phyloP scores from a whole-genome alignment of 2,329 filamentous ascomycete genomes.

The Cladophialophora immunda region DNA sequence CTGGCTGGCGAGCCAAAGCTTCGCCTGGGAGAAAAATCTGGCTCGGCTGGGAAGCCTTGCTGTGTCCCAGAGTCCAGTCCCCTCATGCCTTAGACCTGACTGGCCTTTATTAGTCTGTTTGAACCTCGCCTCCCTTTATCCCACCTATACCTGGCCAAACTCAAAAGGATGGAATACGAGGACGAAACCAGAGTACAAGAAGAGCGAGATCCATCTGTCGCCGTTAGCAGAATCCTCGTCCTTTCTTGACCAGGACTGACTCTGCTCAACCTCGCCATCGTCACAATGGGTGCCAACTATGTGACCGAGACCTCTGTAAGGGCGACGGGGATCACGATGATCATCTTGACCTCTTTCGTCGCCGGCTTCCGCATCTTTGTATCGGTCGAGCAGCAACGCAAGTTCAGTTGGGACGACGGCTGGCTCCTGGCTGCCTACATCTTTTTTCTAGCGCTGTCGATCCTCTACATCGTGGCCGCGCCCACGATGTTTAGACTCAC shows the following conservation, averaged over 20 bases:
- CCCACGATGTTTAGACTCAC: constrained; percentile 6
- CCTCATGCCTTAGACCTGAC: constrained; percentile 4
- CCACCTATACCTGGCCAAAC: not conserved
- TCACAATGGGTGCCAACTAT: constrained; percentile 8
- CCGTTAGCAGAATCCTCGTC: not conserved
- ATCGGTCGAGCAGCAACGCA: constrained; percentile 8
- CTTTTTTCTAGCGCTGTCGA: constrained; percentile 11
- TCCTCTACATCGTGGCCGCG: constrained; percentile 15
- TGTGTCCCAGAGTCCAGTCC: not conserved
- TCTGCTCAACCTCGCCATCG: not conserved
- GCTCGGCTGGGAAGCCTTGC: not conserved
- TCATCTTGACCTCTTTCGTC: constrained; percentile 4
- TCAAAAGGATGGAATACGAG: constrained; percentile 8
- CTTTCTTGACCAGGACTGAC: not conserved
- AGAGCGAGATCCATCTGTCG: not conserved
- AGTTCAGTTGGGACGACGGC: constrained; percentile 15
- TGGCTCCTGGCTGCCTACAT: constrained; percentile 15
- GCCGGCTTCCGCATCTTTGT: constrained; percentile 12
- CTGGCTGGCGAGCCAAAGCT: not conserved
- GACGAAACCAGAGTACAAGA: constrained; percentile 4
- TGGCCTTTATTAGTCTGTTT: constrained; percentile 6
- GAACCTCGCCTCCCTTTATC: constrained; percentile 5
- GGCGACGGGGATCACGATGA: constrained; percentile 15
- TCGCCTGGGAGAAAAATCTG: not conserved
- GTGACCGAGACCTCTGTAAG: constrained; percentile 15